phyloP scores from a whole-genome alignment of 164 flowering plant species.

The Chimonanthus praecox region DNA sequence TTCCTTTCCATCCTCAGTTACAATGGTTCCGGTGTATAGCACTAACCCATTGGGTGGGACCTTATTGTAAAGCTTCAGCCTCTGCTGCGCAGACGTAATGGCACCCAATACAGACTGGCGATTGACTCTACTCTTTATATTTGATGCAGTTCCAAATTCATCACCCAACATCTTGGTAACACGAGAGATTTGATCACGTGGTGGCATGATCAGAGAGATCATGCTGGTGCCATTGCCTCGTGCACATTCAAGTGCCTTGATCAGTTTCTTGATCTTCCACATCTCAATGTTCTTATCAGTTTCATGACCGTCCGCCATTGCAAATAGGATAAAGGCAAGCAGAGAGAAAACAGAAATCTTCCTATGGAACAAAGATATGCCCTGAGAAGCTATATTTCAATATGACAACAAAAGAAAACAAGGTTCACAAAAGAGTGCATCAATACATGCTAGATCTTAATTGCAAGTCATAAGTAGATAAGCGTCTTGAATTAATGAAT shows the following conservation, averaged over 20 bases:
- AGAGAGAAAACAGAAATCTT: not conserved
- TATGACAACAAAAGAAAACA: not conserved
- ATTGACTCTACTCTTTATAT: constrained; percentile 43
- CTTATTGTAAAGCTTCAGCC: constrained; percentile 38
- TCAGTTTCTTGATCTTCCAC: constrained; percentile 51
- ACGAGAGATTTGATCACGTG: constrained; percentile 46
- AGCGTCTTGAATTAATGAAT: not conserved
- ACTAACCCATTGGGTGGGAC: constrained; percentile 46
- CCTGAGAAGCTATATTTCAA: not conserved
- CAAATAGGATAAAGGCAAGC: not conserved
- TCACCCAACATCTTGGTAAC: constrained; percentile 53
- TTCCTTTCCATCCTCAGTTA: constrained; percentile 42
- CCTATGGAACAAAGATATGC: not conserved
- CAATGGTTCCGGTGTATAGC: constrained; percentile 40
- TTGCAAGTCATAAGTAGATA: not conserved
- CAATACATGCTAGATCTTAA: too few species aligned
- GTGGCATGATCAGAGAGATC: constrained; percentile 55
- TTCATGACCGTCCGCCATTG: constrained; percentile 37
- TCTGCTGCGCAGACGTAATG: constrained; percentile 43
- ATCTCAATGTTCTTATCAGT: constrained; percentile 49
- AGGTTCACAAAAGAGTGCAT: not conserved
- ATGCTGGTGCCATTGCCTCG: constrained; percentile 52
- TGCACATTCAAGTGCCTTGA: constrained; percentile 44
- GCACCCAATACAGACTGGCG: constrained; percentile 43
- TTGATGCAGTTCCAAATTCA: constrained; percentile 55